phyloP scores from a whole-genome alignment of 1,139 yeast species.

The Pichia sp. region DNA sequence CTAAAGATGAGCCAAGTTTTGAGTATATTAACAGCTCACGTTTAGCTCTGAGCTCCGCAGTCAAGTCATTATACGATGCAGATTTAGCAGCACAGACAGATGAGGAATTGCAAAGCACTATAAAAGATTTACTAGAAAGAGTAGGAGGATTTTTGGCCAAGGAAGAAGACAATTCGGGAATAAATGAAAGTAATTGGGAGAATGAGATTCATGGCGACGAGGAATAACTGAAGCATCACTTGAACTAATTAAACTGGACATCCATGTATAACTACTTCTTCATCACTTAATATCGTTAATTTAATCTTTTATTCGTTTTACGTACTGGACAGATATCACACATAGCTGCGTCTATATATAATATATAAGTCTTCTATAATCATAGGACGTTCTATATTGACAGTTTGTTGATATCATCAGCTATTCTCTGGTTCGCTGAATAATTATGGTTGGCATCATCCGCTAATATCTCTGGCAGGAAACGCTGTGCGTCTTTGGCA shows the following conservation, averaged over 20 bases:
- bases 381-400: constrained; percentile 4
- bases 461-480: constrained; percentile 33
- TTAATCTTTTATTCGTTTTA: neutral
- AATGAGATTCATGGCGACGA: constrained; percentile 33
- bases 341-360: neutral
- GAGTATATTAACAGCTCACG: constrained; percentile 44
- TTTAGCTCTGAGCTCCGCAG: constrained; percentile 54
- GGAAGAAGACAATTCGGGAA: constrained; percentile 25
- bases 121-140: constrained; percentile 46
- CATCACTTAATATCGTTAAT: neutral
- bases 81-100: constrained; percentile 49
- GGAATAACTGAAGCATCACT: neutral
- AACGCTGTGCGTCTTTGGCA: constrained; percentile 16
- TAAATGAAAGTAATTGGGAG: constrained; percentile 41
- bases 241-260: neutral
- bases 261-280: neutral
- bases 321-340: neutral
- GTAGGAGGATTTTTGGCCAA: constrained; percentile 57
- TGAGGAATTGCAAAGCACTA: constrained; percentile 52
- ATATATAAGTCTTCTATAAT: neutral
- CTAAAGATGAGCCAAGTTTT: constrained; percentile 32
- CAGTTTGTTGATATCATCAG: constrained; percentile 5
- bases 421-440: constrained; percentile 1
- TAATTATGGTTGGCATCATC: constrained; percentile 32
- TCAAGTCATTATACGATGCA: constrained; percentile 42